Base-by-base conservation (phyloP, 2,329 filamentous ascomycete species). In the Verticillium longisporum region DNA sequence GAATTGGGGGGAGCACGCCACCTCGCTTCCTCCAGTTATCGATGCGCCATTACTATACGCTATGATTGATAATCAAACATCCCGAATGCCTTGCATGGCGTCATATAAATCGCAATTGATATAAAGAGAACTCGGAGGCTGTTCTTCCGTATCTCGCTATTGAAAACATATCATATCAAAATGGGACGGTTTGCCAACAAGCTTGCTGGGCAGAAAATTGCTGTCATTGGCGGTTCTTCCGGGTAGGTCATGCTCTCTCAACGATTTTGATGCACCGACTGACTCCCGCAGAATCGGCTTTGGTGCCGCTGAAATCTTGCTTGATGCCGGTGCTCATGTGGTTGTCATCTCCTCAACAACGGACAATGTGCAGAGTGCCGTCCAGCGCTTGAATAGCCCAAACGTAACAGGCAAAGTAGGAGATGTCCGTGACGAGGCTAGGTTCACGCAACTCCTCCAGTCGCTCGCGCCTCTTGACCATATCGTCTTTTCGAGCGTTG, bases 401-500 rank as follows among this genome's bases (percentile, higher is more conserved):
- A 67, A 66, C 5, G 66, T 68, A 3, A n/a, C 60, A n/a, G 73
- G 74, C 14, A 56, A 62, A 11, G 70, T 72, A 1, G 74, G 71
- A 50, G 64, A 75, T 63, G 72, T 75, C 6, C 70, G 70, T 34
- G 68, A 75, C 59, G 74, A 75, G 62, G 66, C 62, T 6, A 62
- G 64, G 10, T 75, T 74, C 61, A 71, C 71, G 1, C 55, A 69
- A 45, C 63, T 72, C 2, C 67, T 77, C 11, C 60, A 65, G 15
- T 60, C 62, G 1, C 65, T 75, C 5, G 73, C 72, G 1, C 74
- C 73, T 7, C 65, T 76, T 9, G 73, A 76, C 64, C 74, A 77
- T 63, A 63, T 76, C 9, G 68, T 77, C 33, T 75, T 75, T 64
- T 74, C 73, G 3, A 66, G 70, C 33, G 73, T 76, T 9, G 74